Evolutionary conservation across 2,329 filamentous ascomycete species (phyloP), one percentile per base, ranked within the genome.

Genomic region (Aspergillus brasiliensis): DNA sequence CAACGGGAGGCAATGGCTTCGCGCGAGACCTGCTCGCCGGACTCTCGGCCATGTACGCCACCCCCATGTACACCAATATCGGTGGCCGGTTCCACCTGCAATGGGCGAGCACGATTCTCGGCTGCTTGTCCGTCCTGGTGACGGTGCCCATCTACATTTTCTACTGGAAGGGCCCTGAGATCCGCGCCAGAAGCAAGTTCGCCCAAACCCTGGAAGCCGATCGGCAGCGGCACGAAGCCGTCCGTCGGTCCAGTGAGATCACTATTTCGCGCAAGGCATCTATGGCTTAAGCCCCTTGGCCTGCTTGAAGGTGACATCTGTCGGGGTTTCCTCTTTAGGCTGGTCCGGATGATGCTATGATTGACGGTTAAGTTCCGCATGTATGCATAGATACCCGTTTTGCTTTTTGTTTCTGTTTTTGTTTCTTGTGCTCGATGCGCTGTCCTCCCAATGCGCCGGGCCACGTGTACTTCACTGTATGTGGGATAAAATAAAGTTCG

Each of bases 1-100:
- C 90, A 0, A 91, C 89, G 0, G 90, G 89, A 42, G 89, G 89
- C 19, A 92, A 92, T 63, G 90, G 89, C 1, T 91, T 89, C 77
- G 83, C 88, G 2, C 83, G 90, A 65, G 89, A 92, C 69, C 87
- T 91, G 74, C 78, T 92, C 0, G 90, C 89, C 2, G 89, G 90
- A 73, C 81, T 91, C 8, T 83, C 91, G 1, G 89, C 88, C 0
- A 80, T 91, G 52, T 88, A 87, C 13, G 86, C 88, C 0, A 83
- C 83, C 0, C 88, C 89, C 0, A 86, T 88, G 75, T 88, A 86
- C 73, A 69, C 75, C 51, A 85, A 78, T 28, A 80, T 82, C 59
- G 72, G 74, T 0, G 69, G 71, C 13, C 60, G 69, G 17, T 73
- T 77, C 5, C 80, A 81, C 69, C 76, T 87, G 2, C 79, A 84